A percentile compares a stretch with the other conserved stretches of the same genome.
Conservation (phyloP, 352 stramenopile genomes). For the Phytophthora ramorum region DNA sequence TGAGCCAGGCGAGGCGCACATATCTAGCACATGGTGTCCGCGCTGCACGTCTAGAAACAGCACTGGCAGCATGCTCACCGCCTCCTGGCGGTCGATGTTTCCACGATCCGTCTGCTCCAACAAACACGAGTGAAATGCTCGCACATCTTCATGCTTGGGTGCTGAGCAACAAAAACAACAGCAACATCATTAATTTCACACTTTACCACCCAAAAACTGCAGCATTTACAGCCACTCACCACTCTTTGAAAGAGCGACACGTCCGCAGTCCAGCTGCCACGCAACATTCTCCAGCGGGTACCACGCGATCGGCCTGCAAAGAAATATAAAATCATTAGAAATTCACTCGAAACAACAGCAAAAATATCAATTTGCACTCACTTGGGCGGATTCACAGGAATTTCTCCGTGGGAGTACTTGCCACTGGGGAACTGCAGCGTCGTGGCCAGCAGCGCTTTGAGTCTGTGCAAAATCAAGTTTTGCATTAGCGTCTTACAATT, state of each 20-base stretch:
- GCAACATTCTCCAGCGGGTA: conserved; percentile 81
- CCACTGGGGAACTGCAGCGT: conserved; percentile 66
- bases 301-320: conserved; percentile 68
- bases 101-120: conserved; percentile 92
- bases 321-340: conserved; percentile 6
- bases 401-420: conserved; percentile 58
- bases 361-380: conserved; percentile 23
- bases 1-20: conserved; percentile 97
- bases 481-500: not conserved
- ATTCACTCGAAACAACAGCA: not conserved
- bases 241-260: conserved; percentile 83
- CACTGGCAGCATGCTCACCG: conserved; percentile 98
- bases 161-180: conserved; percentile 37
- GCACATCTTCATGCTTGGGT: conserved; percentile 81
- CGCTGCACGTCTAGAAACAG: conserved; percentile 95
- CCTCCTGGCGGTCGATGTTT: conserved; percentile 96
- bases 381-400: conserved; percentile 71
- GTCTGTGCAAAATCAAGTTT: conserved; percentile 27
- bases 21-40: conserved; percentile 83
- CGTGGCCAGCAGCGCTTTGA: conserved; percentile 56
- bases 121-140: conserved; percentile 93
- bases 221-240: conserved; percentile 36
- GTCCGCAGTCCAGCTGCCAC: conserved; percentile 86
- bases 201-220: not conserved
- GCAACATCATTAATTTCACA: not conserved